These are phyloP conservation scores for Drechslera avenae DNA, from an alignment of 2,329 filamentous ascomycete species.

Conservation along the genomic window DNA sequence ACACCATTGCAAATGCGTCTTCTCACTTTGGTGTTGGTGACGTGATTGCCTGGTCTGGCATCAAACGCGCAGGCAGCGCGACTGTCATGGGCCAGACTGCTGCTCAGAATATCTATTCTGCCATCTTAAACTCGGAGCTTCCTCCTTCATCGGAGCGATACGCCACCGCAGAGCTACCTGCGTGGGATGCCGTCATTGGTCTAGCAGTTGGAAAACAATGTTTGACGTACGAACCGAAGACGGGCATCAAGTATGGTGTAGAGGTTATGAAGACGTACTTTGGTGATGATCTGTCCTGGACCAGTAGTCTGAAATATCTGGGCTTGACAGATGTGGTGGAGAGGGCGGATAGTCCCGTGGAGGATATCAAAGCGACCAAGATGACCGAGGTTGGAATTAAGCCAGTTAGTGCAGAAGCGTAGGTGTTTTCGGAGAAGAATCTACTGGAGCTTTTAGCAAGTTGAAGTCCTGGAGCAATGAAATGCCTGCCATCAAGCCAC, in stretches of 20 bases:
- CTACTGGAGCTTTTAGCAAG: neutral
- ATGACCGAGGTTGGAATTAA: conserved; percentile 39
- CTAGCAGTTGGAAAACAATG: conserved; percentile 73
- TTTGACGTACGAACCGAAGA: conserved; percentile 64
- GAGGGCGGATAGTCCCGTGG: conserved; percentile 19
- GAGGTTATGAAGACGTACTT: conserved; percentile 70
- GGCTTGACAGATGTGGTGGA: conserved; percentile 43
- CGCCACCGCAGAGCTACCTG: conserved; percentile 32
- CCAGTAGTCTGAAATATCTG: conserved; percentile 42
- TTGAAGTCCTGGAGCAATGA: neutral
- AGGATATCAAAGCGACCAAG: conserved; percentile 24
- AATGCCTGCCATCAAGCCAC: neutral
- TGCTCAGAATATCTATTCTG: conserved; percentile 60
- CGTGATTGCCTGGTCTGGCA: conserved; percentile 72
- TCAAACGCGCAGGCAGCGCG: conserved; percentile 78
- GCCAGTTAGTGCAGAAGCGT: conserved; percentile 34
- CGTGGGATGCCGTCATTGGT: conserved; percentile 63
- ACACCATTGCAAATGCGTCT: conserved; percentile 60
- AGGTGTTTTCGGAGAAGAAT: conserved; percentile 1
- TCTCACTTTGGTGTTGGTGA: conserved; percentile 74
- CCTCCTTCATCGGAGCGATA: conserved; percentile 21
- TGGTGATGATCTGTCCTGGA: conserved; percentile 66
- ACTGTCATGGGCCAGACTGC: conserved; percentile 74
- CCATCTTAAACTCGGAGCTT: conserved; percentile 44
- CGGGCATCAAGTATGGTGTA: conserved; percentile 64